Evolutionary conservation across 2,329 filamentous ascomycete genomes (phyloP).

Genomic region (Neocatenulostroma microsporum): DNA sequence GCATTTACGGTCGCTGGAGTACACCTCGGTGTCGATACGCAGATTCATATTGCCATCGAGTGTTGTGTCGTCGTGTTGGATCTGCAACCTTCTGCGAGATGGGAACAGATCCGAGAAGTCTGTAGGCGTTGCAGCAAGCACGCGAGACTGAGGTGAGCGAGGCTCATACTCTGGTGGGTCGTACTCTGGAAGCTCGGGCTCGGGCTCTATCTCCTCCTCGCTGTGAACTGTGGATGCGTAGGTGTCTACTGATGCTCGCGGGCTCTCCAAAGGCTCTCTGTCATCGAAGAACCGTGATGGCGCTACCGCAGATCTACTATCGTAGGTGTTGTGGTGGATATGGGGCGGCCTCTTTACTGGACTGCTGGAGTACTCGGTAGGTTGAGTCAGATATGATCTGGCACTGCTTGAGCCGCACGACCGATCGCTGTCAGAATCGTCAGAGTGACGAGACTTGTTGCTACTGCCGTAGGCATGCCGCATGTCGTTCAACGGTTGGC

Average conservation of each 20-base stretch:
- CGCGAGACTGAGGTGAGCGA: conserved; percentile 47
- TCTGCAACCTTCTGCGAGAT: conserved; percentile 68
- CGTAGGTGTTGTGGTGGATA: conserved; percentile 22
- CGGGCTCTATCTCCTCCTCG: conserved; percentile 44
- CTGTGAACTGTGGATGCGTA: conserved; percentile 68
- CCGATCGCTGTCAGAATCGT: conserved; percentile 13
- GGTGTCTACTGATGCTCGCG: conserved; percentile 63
- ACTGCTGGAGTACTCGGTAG: conserved; percentile 20
- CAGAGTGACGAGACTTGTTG: conserved; percentile 18
- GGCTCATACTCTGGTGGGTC: conserved; percentile 54
- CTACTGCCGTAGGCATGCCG: conserved; percentile 21
- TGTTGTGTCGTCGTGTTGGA: conserved; percentile 85
- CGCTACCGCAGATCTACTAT: conserved; percentile 14
- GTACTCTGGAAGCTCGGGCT: conserved; percentile 43
- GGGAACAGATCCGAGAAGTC: conserved; percentile 84
- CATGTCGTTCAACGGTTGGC: conserved; percentile 23
- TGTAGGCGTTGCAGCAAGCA: conserved; percentile 63
- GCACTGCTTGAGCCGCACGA: conserved; percentile 15
- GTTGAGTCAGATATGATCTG: conserved; percentile 22
- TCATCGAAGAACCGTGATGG: conserved; percentile 17
- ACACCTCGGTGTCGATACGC: conserved; percentile 70
- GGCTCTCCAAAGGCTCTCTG: conserved; percentile 27
- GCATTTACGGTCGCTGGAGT: conserved; percentile 44
- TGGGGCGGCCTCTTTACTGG: conserved; percentile 18
- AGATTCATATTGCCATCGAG: conserved; percentile 95